These are phyloP conservation scores for Petrea volubilis DNA, from an alignment of 257 asterid genomes.

Conservation along the genomic window DNA sequence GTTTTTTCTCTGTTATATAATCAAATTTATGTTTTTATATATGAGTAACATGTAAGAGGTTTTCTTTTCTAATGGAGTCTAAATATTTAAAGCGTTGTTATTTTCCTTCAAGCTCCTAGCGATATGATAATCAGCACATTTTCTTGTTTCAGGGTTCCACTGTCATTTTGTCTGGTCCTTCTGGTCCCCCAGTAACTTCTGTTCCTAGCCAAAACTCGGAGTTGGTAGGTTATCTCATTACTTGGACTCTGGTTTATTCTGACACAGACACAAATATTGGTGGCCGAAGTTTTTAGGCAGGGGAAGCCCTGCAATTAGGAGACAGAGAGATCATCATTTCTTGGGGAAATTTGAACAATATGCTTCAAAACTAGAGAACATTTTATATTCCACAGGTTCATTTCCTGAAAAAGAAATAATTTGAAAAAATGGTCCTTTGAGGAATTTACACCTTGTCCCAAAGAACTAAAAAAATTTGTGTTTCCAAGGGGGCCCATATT, in stretches of 20 bases:
- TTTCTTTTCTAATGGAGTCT: background rate
- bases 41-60: background rate
- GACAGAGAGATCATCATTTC: conserved; percentile 7
- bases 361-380: background rate
- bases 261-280: conserved; percentile 3
- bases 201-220: conserved; percentile 85
- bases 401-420: too few relatives aligned
- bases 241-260: conserved; percentile 7
- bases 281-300: background rate
- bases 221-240: conserved; percentile 51
- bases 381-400: too few relatives aligned
- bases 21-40: background rate
- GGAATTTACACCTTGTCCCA: background rate
- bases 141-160: conserved; percentile 74
- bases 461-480: background rate
- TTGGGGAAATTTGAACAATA: background rate
- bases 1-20: background rate
- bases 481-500: background rate
- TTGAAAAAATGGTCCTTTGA: too few relatives aligned
- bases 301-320: conserved; percentile 12
- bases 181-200: conserved; percentile 80
- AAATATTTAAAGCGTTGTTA: background rate
- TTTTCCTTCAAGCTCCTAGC: conserved; percentile 11
- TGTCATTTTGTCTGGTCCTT: conserved; percentile 81
- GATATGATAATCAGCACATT: conserved; percentile 12